These are phyloP conservation scores for Rhododendron molle DNA, from an alignment of 148 eudicot genomes.

Conservation along the genomic window DNA sequence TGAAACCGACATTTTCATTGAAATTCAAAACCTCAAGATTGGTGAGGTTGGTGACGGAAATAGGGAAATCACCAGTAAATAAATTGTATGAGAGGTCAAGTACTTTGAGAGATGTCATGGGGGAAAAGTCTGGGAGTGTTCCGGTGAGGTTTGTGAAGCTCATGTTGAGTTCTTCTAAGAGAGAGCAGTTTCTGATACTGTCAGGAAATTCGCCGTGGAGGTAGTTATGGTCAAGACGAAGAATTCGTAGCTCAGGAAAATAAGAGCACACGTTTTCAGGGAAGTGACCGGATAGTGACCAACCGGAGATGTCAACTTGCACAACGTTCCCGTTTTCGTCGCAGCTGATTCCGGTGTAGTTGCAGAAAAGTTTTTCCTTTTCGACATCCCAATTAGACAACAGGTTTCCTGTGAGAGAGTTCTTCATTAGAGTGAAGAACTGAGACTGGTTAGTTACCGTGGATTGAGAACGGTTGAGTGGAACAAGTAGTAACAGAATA, in stretches of 20 bases:
- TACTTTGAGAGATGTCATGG: conserved; percentile 37
- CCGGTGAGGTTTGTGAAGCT: conserved; percentile 40
- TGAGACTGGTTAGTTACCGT: conserved; percentile 35
- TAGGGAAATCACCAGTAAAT: conserved; percentile 64
- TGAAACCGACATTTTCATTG: conserved; percentile 50
- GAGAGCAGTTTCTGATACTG: conserved; percentile 58
- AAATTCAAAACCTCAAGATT: conserved; percentile 52
- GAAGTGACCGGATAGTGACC: conserved; percentile 57
- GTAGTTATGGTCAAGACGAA: conserved; percentile 49
- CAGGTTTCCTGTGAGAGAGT: conserved; percentile 43
- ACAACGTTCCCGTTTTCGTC: conserved; percentile 41
- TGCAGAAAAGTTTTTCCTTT: conserved; percentile 38
- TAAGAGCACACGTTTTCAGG: conserved; percentile 65
- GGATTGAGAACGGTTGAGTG: conserved; percentile 21
- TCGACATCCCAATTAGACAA: conserved; percentile 42
- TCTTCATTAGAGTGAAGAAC: conserved; percentile 58
- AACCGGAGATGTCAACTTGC: conserved; percentile 39
- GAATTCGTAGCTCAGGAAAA: conserved; percentile 48
- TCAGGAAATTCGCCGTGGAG: conserved; percentile 47
- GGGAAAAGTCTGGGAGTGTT: conserved; percentile 54
- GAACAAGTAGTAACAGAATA: conserved; percentile 27
- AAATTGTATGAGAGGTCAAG: conserved; percentile 57
- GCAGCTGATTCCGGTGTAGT: conserved; percentile 56
- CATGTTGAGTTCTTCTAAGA: conserved; percentile 53
- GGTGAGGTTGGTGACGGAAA: conserved; percentile 58